Evolutionary conservation across 805 yeast genomes (phyloP).

Genomic region (Pichia kluyveri): DNA sequence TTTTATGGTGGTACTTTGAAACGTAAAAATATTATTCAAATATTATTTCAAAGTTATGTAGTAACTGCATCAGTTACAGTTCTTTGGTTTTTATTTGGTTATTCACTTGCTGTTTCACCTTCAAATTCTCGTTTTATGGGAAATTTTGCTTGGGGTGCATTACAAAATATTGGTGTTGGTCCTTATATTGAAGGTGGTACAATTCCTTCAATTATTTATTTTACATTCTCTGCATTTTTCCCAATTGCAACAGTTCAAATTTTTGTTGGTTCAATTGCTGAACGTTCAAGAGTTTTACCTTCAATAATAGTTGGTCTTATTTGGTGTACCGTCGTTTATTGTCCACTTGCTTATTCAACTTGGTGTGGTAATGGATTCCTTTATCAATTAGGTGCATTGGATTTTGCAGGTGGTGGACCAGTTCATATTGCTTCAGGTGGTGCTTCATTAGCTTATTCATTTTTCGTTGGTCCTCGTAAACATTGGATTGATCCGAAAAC

Average conservation of each 20-base stretch:
- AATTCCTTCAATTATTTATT: constrained; percentile 38
- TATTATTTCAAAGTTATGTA: constrained; percentile 36
- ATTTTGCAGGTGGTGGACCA: constrained; percentile 44
- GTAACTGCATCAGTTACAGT: constrained; percentile 30
- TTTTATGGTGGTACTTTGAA: constrained; percentile 36
- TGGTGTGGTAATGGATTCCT: constrained; percentile 40
- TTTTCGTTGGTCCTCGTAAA: constrained; percentile 34
- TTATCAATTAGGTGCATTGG: constrained; percentile 33
- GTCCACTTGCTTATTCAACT: constrained; percentile 38
- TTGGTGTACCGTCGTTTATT: constrained; percentile 36
- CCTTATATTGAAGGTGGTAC: constrained; percentile 37
- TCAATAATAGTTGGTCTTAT: constrained; percentile 31
- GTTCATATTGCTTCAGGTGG: constrained; percentile 38
- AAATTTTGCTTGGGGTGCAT: constrained; percentile 31
- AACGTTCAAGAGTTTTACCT: constrained; percentile 34
- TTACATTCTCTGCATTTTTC: constrained; percentile 35
- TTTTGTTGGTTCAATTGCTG: constrained; percentile 37
- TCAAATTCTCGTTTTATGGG: constrained; percentile 27
- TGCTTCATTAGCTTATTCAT: constrained; percentile 34
- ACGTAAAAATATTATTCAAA: constrained; percentile 34
- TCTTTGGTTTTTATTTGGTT: constrained; percentile 39
- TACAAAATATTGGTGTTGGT: constrained; percentile 29
- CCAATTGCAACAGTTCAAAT: constrained; percentile 43
- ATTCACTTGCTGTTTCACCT: constrained; percentile 33
- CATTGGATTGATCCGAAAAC: constrained; percentile 24